These are phyloP conservation scores for Barnettozyma vustinii DNA, from an alignment of 805 yeast species.

Conservation along the genomic window DNA sequence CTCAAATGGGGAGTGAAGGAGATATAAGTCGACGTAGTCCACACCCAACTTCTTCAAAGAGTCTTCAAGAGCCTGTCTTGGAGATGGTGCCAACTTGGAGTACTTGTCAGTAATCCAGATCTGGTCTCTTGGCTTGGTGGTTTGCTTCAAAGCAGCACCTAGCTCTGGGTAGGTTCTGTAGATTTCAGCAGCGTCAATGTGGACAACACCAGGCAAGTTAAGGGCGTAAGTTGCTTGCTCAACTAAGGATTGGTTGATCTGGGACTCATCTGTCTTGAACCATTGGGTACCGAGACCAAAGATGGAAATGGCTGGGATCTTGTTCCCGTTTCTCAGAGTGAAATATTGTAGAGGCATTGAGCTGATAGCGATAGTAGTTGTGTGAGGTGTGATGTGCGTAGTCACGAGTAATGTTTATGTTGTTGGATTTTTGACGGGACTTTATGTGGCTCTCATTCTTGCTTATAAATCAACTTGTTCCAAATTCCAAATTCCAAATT, in stretches of 20 bases:
- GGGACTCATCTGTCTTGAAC: slow-evolving; percentile 31
- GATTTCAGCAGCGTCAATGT: slow-evolving; percentile 54
- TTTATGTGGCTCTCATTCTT: too few species aligned
- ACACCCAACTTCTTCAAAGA: slow-evolving; percentile 35
- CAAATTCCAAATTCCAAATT: too few species aligned
- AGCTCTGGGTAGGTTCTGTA: slow-evolving; percentile 52
- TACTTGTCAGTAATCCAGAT: slow-evolving; percentile 53
- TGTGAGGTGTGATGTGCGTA: too few species aligned
- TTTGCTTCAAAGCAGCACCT: slow-evolving; percentile 39
- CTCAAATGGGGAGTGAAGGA: slow-evolving; percentile 44
- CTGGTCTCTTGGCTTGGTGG: slow-evolving; percentile 42
- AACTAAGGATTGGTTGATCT: slow-evolving; percentile 29
- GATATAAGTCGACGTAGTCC: slow-evolving; percentile 47
- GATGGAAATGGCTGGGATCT: slow-evolving; percentile 43
- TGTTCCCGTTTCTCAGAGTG: slow-evolving; percentile 31
- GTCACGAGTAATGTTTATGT: too few species aligned
- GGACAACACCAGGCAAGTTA: slow-evolving; percentile 43
- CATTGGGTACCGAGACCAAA: slow-evolving; percentile 60
- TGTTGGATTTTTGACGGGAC: too few species aligned
- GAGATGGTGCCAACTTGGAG: slow-evolving; percentile 30
- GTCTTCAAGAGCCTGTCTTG: slow-evolving; percentile 35
- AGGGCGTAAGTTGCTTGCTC: slow-evolving; percentile 29
- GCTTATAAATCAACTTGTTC: too few species aligned
- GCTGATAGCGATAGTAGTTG: slow-evolving; percentile 1
- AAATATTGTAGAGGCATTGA: slow-evolving; percentile 15